phyloP scores from a whole-genome alignment of 257 asterid genomes.

The Capsicum chinense region DNA sequence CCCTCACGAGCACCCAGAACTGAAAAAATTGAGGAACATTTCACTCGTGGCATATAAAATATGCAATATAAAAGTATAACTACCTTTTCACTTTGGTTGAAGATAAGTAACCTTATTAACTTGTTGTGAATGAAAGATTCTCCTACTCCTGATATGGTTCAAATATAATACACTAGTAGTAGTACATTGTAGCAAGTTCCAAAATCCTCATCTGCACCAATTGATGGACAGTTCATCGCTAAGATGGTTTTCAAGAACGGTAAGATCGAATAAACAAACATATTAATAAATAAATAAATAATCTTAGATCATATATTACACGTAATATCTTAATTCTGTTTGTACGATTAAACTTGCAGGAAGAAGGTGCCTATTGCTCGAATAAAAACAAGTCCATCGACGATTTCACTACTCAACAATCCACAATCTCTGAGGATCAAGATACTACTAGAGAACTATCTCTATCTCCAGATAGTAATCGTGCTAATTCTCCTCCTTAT shows the following conservation, averaged over 20 bases:
- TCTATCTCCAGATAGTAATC: conserved; percentile 19
- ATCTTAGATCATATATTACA: background rate
- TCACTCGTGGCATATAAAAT: conserved; percentile 21
- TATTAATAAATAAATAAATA: background rate
- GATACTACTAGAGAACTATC: background rate
- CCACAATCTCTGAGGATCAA: conserved; percentile 4
- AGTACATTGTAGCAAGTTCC: background rate
- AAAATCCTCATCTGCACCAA: background rate
- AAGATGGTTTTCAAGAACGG: conserved; percentile 25
- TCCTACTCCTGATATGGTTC: background rate
- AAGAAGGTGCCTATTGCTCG: background rate
- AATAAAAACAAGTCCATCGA: background rate
- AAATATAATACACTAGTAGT: background rate
- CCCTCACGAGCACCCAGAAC: background rate
- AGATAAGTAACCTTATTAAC: background rate
- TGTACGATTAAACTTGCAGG: background rate
- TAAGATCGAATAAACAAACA: background rate
- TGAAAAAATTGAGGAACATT: background rate
- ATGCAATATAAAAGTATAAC: background rate
- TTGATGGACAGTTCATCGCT: conserved; percentile 17
- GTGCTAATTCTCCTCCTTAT: background rate
- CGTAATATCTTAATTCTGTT: background rate
- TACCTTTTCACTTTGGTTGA: conserved; percentile 18
- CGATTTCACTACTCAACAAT: conserved; percentile 20
- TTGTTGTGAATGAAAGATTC: background rate